Base-by-base conservation (phyloP, 176 grass and related monocot genomes). In the Triticum urartu region DNA sequence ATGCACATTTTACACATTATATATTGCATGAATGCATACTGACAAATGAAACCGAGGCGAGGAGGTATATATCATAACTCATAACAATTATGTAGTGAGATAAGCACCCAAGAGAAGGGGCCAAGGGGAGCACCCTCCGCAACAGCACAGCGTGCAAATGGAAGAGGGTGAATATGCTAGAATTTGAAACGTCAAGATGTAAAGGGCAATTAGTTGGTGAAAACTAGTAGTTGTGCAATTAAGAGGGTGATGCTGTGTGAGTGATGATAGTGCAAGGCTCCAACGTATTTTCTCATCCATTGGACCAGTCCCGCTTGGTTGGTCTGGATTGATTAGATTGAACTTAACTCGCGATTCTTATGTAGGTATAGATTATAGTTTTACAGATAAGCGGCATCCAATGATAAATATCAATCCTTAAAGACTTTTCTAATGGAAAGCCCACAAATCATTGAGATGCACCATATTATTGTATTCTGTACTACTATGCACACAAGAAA, bases 381-480 rank as follows among this genome's bases (percentile, higher is more conserved):
- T 54, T 54, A 52, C 5, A 30, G 43, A 75, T 58, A 78, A 90
- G 40, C 28, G n/a, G 71, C 45, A 13, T 26, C 9, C 20, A 7
- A 54, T 52, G 34, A 82, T 75, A 33, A 87, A 68, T 74, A 75
- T 63, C 26, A 56, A 80, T 74, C 43, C 14, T 32, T 39, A 64
- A 21, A 79, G 33, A 74, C 15, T 13, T n/a, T 83, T 28, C 9
- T 62, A 69, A 48, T 17, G 24, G 81, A 36, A 75, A 17, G 26
- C 12, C 20, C 71, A 86, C 12, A 61, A 80, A 81, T 63, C 65
- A 52, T 79, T 78, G 47, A 84, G 58, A 82, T 68, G 89, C 21
- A 72, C 62, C 32, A 65, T 64, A 43, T 54, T 54, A 66, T 38
- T 68, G 33, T 82, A 54, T 72, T 81, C 47, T 6, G 33, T 52